phyloP scores from a whole-genome alignment of 2,329 filamentous ascomycete species.

The Didymella sp. region DNA sequence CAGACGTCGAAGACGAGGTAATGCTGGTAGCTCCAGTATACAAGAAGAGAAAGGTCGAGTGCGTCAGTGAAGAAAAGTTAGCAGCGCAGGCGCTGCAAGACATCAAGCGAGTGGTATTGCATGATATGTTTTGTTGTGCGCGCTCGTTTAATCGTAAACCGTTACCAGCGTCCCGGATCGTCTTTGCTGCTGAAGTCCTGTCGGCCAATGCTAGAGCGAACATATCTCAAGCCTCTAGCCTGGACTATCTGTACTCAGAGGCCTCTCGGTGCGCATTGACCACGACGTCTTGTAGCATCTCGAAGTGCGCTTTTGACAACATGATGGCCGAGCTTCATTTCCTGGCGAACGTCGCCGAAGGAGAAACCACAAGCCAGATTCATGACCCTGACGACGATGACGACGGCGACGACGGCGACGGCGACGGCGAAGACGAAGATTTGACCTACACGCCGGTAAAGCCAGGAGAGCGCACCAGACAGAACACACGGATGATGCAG shows the following conservation, averaged over 20 bases:
- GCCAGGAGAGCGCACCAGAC: background rate
- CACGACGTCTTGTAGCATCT: background rate
- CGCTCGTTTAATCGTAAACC: background rate
- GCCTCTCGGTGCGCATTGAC: background rate
- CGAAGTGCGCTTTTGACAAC: background rate
- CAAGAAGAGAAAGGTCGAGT: background rate
- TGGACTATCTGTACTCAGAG: background rate
- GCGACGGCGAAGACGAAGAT: no score
- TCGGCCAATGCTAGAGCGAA: background rate
- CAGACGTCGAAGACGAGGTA: background rate
- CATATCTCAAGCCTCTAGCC: background rate
- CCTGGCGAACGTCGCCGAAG: background rate
- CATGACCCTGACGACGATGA: background rate
- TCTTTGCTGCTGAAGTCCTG: background rate
- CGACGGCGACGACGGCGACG: no score
- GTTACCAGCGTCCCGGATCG: background rate
- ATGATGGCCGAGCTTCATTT: background rate
- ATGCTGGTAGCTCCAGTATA: background rate
- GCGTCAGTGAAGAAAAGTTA: background rate
- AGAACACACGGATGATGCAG: background rate
- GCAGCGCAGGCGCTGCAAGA: constrained; percentile 1
- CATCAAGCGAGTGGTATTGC: background rate
- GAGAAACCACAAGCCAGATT: background rate
- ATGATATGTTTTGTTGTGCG: background rate
- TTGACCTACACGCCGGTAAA: background rate